A percentile compares a stretch with the other conserved stretches of the same genome.
Evolutionary conservation across 495 filamentous ascomycete genomes (phyloP).

Genomic region (Penicillium goetzii): DNA sequence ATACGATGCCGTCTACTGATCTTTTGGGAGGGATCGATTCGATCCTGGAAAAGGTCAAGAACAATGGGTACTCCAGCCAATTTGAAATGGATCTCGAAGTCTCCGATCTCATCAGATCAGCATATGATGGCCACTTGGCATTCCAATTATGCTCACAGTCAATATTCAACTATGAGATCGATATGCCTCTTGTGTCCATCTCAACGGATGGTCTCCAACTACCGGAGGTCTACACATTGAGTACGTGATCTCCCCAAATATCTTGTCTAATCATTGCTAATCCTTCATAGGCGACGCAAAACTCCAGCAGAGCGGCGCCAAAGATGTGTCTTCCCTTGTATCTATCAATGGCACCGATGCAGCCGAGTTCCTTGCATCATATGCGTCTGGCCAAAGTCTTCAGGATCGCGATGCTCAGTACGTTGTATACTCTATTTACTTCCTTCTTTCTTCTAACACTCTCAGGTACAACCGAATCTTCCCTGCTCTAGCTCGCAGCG

Average conservation of each 20-base stretch:
- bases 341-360: constrained; percentile 41
- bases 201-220: constrained; percentile 42
- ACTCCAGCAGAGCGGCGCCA: constrained; percentile 15
- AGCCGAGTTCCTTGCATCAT: constrained; percentile 29
- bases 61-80: constrained; percentile 45
- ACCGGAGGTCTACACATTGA: constrained; percentile 40
- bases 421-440: constrained; percentile 8
- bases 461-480: constrained; percentile 33
- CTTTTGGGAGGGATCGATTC: constrained; percentile 47
- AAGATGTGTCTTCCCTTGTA: constrained; percentile 32
- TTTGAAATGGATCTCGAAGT: constrained; percentile 56
- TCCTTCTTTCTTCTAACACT: constrained; percentile 12
- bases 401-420: constrained; percentile 49
- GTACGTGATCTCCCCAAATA: constrained; percentile 11
- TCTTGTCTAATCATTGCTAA: constrained; percentile 1
- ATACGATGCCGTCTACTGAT: constrained; percentile 58
- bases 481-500: constrained; percentile 29
- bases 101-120: constrained; percentile 40
- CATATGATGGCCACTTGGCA: constrained; percentile 55
- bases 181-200: constrained; percentile 39
- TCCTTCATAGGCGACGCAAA: constrained; percentile 26
- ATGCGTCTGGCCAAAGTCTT: constrained; percentile 23
- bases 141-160: constrained; percentile 34
- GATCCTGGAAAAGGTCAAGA: constrained; percentile 46
- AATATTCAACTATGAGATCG: constrained; percentile 30